Evolutionary conservation across 140 eudicot genomes (phyloP).

Genomic region (Cichorium intybus): DNA sequence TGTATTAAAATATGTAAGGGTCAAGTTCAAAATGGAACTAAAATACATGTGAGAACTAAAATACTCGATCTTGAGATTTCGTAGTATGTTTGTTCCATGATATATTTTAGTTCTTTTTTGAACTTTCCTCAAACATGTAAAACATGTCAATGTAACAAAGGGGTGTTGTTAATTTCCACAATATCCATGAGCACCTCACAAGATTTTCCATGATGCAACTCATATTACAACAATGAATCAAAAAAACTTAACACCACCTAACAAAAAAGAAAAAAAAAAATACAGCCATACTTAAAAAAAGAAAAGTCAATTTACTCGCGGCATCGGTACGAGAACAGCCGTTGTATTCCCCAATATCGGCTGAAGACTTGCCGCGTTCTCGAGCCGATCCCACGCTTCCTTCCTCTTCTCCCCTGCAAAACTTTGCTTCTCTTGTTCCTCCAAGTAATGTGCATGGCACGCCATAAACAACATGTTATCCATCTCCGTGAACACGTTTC

Average conservation of each 20-base stretch:
- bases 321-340: slow-evolving; percentile 68
- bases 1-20: too few relatives aligned
- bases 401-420: slow-evolving; percentile 50
- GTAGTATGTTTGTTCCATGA: too few relatives aligned
- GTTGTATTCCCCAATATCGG: slow-evolving; percentile 63
- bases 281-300: slow-evolving; percentile 16
- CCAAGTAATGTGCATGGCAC: slow-evolving; percentile 64
- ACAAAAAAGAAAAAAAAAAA: neutral
- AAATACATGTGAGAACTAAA: too few relatives aligned
- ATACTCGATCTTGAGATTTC: too few relatives aligned
- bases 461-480: slow-evolving; percentile 61
- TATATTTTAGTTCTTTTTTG: too few relatives aligned
- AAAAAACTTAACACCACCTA: slow-evolving; percentile 20
- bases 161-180: slow-evolving; percentile 8
- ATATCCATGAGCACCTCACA: slow-evolving; percentile 1
- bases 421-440: slow-evolving; percentile 51
- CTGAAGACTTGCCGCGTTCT: slow-evolving; percentile 71
- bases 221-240: slow-evolving; percentile 25
- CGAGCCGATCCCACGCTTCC: slow-evolving; percentile 72
- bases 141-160: neutral
- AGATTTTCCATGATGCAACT: slow-evolving; percentile 30
- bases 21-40: too few relatives aligned
- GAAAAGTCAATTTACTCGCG: slow-evolving; percentile 12
- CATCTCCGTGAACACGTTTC: slow-evolving; percentile 75
- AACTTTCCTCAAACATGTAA: too few relatives aligned